Conservation (phyloP, 78 protist species). For the Dictyostelium brefeldianum region DNA sequence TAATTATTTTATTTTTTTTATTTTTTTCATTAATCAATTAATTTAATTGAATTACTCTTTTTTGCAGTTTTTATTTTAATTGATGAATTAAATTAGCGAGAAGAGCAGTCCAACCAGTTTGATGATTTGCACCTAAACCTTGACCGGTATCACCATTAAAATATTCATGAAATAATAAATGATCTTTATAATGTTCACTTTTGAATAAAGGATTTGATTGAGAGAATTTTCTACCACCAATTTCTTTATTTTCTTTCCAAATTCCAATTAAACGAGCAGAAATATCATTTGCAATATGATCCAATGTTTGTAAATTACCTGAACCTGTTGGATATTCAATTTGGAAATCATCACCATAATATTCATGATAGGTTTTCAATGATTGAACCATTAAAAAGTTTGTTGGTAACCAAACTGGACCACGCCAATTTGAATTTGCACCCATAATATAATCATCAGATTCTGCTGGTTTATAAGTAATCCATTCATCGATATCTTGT, state of each 20-base stretch:
- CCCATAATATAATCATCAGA: constrained; percentile 78
- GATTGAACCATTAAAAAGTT: constrained; percentile 82
- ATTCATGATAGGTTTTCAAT: constrained; percentile 53
- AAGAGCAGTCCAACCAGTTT: constrained; percentile 92
- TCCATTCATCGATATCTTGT: constrained; percentile 3
- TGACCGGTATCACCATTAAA: constrained; percentile 83
- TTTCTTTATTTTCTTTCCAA: constrained; percentile 23
- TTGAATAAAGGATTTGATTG: constrained; percentile 4
- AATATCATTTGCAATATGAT: constrained; percentile 24
- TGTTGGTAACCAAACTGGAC: constrained; percentile 90
- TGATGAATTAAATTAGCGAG: constrained; percentile 46
- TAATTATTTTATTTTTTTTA: background rate
- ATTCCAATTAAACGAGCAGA: constrained; percentile 52
- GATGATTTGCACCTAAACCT: constrained; percentile 92
- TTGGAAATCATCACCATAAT: constrained; percentile 66
- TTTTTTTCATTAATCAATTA: too few species aligned
- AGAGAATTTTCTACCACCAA: constrained; percentile 47
- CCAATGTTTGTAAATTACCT: constrained; percentile 10
- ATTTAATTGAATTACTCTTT: background rate
- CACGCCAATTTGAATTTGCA: constrained; percentile 92
- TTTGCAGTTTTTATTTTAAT: too few species aligned
- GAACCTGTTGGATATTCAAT: constrained; percentile 69
- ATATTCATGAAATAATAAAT: constrained; percentile 81
- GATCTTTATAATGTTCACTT: constrained; percentile 64
- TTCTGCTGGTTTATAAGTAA: constrained; percentile 79